These are phyloP conservation scores for Cucurbita maxima DNA, from an alignment of 306 rosid species.

Conservation along the genomic window DNA sequence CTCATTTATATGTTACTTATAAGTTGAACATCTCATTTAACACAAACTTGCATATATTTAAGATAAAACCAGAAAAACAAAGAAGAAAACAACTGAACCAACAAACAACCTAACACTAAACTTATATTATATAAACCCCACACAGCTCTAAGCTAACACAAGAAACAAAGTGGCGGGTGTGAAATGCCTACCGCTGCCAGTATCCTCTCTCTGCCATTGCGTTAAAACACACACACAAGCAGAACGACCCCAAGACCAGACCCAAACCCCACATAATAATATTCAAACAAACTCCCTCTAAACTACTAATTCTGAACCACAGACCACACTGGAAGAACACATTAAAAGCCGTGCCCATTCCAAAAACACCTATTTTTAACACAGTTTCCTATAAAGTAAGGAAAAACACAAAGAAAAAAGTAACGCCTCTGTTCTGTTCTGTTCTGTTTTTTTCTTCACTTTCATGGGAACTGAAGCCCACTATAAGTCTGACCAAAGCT, in stretches of 20 bases:
- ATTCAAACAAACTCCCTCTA: too few relatives aligned
- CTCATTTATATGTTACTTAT: too few relatives aligned
- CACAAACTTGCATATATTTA: too few relatives aligned
- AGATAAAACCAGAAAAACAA: not conserved
- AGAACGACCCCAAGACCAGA: not conserved
- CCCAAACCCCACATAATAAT: not conserved
- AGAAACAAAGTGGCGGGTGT: constrained; percentile 28
- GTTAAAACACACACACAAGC: constrained; percentile 11
- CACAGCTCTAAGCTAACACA: not conserved
- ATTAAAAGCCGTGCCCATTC: constrained; percentile 24
- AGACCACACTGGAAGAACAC: constrained; percentile 15
- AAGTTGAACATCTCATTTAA: too few relatives aligned
- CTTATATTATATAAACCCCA: not conserved
- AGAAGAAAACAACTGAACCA: not conserved
- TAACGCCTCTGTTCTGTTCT: not conserved
- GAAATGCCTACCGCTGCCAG: constrained; percentile 36
- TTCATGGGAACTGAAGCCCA: constrained; percentile 35
- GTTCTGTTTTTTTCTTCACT: not conserved
- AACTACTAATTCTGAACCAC: too few relatives aligned
- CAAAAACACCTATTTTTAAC: not conserved
- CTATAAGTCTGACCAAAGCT: constrained; percentile 60
- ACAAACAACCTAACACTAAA: not conserved
- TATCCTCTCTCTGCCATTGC: constrained; percentile 10
- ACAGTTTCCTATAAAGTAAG: not conserved
- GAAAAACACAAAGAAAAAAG: not conserved